Base-by-base conservation (phyloP, 495 filamentous ascomycete species). In the Aspergillus affinis region DNA sequence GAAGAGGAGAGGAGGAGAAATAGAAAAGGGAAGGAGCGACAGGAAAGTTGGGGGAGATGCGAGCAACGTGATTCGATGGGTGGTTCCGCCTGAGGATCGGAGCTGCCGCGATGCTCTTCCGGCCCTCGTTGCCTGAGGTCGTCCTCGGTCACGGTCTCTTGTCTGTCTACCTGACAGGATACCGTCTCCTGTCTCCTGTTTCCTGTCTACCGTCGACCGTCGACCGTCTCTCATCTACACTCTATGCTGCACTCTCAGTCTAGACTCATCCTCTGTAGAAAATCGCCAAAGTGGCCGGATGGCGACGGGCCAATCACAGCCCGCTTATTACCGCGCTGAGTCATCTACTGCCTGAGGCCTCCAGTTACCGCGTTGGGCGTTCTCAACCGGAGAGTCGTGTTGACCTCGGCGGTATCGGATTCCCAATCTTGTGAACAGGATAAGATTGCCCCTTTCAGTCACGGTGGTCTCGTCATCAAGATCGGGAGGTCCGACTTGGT, bases 21-120 rank as follows among this genome's bases (percentile, higher is more conserved):
- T 27, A 61, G 60, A 63, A 54, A 41, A 41, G 13, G 36, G 36
- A 41, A 52, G 53, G 46, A 51, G 56, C 50, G 55, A 61, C 4
- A 26, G 51, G 26, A 21, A 55, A 45, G 51, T 26, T 53, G n/a
- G 57, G 23, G 58, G 58, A 59, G 29, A 55, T 17, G 32, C 23
- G 19, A 19, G 20, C 45, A 54, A 54, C 18, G 52, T 54, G 52
- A 54, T 54, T 54, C 32, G 52, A 20, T 32, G n/a, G n/a, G 51
- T 20, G 51, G 44, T 29, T 54, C 51, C 52, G 32, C 52, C 52
- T 54, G 52, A 54, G 32, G 51, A 23, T 53, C 19, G 19, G 36
- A 53, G 4, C 36, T 53, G 51, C 51, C 51, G 51, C 30, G 51
- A 18, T 6, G 29, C 21, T 17, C 29, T 53, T 18, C 51, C 51